phyloP scores from a whole-genome alignment of 1,139 yeast genomes.

The Suhomyces wounanorum region DNA sequence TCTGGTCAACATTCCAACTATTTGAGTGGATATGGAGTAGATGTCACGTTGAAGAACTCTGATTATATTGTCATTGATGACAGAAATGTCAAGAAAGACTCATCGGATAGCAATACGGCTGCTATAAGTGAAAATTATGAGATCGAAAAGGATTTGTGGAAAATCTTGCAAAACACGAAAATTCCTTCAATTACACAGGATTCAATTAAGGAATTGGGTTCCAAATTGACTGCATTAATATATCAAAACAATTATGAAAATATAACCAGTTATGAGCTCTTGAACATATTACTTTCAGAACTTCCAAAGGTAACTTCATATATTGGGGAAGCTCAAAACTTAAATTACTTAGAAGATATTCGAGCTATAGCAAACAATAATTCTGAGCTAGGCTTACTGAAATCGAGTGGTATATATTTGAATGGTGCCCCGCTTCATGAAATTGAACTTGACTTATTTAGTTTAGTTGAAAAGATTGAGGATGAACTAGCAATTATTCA shows the following conservation, averaged over 20 bases:
- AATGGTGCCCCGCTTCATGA: constrained; percentile 60
- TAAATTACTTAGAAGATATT: constrained; percentile 19
- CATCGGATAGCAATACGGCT: neutral
- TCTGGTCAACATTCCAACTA: constrained; percentile 26
- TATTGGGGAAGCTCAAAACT: constrained; percentile 22
- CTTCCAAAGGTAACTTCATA: constrained; percentile 52
- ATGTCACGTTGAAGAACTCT: constrained; percentile 59
- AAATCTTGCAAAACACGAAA: constrained; percentile 11
- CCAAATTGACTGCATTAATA: constrained; percentile 49
- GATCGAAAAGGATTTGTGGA: constrained; percentile 16
- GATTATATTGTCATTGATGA: constrained; percentile 69
- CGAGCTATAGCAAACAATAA: constrained; percentile 27
- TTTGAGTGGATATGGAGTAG: constrained; percentile 69
- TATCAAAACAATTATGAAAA: constrained; percentile 29
- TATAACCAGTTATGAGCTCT: constrained; percentile 30
- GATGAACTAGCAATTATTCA: constrained; percentile 39
- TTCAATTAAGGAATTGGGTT: constrained; percentile 41
- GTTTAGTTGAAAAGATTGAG: constrained; percentile 35
- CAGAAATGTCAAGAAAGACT: constrained; percentile 31
- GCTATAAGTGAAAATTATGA: constrained; percentile 3
- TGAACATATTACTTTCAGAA: constrained; percentile 44
- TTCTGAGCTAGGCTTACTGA: constrained; percentile 36
- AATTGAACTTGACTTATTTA: constrained; percentile 46
- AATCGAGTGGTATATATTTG: constrained; percentile 55
- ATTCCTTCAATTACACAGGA: constrained; percentile 18